Base-by-base conservation (phyloP, 2,329 filamentous ascomycete species). In the Pseudocercospora fuligena region DNA sequence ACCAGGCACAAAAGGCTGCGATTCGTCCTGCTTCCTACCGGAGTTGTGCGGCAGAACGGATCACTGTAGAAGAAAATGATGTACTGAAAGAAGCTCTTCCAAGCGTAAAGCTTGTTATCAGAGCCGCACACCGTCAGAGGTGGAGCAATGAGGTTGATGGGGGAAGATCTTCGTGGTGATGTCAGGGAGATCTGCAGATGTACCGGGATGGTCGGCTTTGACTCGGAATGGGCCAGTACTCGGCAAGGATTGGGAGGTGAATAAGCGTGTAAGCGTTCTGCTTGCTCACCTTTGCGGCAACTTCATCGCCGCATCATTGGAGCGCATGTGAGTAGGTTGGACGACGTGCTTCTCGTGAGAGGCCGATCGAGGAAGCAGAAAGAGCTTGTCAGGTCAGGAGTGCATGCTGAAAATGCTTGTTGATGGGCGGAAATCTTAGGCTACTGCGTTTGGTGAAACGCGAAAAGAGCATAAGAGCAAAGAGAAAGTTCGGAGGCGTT, bases 81-180 rank as follows among this genome's bases (percentile, higher is more conserved):
- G 51, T 56, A 27, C 16, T 31, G 51, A n/a, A 56, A 56, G 51
- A 56, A 56, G 51, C 51, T 56, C 51, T 29, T 31, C 51, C 25
- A 31, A 56, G 51, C 25, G 51, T 16, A 56, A 56, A 56, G 51
- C 51, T 56, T 56, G 51, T 56, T 8, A 27, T 16, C 8, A 56
- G 51, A 56, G 51, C 25, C 51, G 51, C 51, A 56, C 16, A 3
- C 27, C 27, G 51, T 56, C 51, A 31, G 51, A 27, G 51, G 51
- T 31, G 51, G 51, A 56, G 27, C 25, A 16, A 56, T 1, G 51
- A 29, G 25, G 25, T 29, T 29, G 25, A 54, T 29, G 36, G 6
- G n/a, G 46, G 46, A n/a, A 21, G n/a, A 23, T 49, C 46, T 21
- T 19, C 47, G 47, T 11, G 11, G 8, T 51, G 47, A 51, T 21